phyloP scores from a whole-genome alignment of 306 rosid genomes.

The Quercus agrifolia region DNA sequence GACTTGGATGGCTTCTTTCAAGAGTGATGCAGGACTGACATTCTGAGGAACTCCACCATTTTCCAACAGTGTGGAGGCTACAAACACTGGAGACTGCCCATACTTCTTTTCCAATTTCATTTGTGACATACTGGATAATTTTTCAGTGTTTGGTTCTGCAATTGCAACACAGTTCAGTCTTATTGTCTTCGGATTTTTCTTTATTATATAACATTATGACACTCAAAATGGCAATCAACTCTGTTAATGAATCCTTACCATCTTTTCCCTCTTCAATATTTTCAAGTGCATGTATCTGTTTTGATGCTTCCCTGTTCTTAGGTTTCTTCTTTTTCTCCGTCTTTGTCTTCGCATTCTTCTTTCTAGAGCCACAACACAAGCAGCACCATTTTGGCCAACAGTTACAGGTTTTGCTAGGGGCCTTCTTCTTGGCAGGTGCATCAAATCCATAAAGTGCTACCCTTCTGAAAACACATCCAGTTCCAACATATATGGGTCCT shows the following conservation, averaged over 20 bases:
- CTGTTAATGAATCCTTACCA: constrained; percentile 39
- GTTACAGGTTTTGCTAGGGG: constrained; percentile 89
- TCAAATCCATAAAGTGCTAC: constrained; percentile 83
- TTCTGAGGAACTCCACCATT: constrained; percentile 71
- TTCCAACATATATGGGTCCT: constrained; percentile 98
- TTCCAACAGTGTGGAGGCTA: constrained; percentile 71
- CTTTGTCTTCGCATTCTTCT: constrained; percentile 56
- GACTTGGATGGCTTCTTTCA: constrained; percentile 93
- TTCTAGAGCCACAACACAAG: constrained; percentile 61
- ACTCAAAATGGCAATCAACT: not conserved
- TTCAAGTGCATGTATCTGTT: constrained; percentile 96
- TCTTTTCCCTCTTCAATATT: constrained; percentile 76
- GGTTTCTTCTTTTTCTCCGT: constrained; percentile 71
- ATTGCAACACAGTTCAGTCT: constrained; percentile 17
- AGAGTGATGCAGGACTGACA: constrained; percentile 73
- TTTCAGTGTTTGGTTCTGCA: constrained; percentile 51
- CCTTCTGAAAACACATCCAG: constrained; percentile 97
- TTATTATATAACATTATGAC: not conserved
- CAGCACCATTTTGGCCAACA: constrained; percentile 96
- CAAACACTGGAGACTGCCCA: constrained; percentile 92
- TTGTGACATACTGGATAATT: constrained; percentile 46
- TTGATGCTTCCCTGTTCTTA: constrained; percentile 86
- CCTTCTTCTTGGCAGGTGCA: constrained; percentile 81
- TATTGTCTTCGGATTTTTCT: not conserved
- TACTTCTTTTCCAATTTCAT: constrained; percentile 82